A percentile compares a stretch with the other conserved stretches of the same genome.
These are phyloP conservation scores for Cornus kousa DNA, from an alignment of 148 eudicot genomes.

Conservation along the genomic window DNA sequence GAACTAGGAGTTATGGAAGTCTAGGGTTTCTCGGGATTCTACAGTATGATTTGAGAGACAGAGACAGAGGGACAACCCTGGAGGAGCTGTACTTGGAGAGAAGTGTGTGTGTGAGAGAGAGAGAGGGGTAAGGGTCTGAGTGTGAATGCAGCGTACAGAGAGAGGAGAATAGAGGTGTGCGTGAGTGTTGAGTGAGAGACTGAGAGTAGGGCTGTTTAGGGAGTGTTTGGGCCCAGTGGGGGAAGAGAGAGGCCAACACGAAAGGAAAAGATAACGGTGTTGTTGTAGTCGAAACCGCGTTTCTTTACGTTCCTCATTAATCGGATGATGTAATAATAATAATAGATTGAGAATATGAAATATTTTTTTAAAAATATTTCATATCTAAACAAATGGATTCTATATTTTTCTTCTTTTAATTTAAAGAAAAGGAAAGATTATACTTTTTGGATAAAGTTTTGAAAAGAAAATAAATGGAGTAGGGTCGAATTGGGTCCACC, in stretches of 20 bases:
- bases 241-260: neutral
- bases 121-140: neutral
- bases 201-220: neutral
- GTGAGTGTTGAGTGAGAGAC: neutral
- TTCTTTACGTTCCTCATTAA: neutral
- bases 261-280: neutral
- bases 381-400: no score
- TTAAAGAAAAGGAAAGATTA: no score
- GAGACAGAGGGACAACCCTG: neutral
- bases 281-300: neutral
- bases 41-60: neutral
- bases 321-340: neutral
- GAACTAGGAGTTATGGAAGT: neutral
- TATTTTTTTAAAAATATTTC: no score
- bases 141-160: neutral
- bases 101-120: neutral
- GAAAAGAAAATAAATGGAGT: no score
- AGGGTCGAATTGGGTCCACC: no score
- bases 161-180: neutral
- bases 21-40: slow-evolving; percentile 13
- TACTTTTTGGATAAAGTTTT: no score
- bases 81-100: neutral
- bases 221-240: neutral
- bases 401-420: no score
- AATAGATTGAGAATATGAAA: no score